Evolutionary conservation across 2,329 filamentous ascomycete species (phyloP), one percentile per base, ranked within the genome.

Genomic region (Claviceps pazoutovae): DNA sequence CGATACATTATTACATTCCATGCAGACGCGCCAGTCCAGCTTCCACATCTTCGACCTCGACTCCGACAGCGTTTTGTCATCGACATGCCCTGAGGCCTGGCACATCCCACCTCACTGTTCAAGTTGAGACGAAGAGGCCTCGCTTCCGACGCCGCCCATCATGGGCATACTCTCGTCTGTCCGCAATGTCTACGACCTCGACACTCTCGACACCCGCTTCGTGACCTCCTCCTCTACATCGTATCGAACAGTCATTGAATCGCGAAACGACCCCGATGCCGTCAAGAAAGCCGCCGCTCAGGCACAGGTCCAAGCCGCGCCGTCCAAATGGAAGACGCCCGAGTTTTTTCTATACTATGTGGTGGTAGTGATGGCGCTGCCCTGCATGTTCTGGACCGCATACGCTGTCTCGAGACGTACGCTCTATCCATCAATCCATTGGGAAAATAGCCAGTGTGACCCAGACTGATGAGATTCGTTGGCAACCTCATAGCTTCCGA

Each of bases 381-480:
- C 88, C 8, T 77, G 82, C 61, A 98, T 98, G 90, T 88, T 95
- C 69, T 95, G 88, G 73, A 75, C 84, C n/a, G 83, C 85, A 9
- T 86, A 89, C 58, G 80, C 87, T 68, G 88, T 95, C 46, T 98
- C 93, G 23, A 79, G 83, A 69, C 78, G 90, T 90, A 68, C 53
- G 75, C 72, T 43, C 5, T 45, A 16, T 39, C 8, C 8, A 17
- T 19, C n/a, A 41, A n/a, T 8, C 16, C 17, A 42, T 42, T 4
- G 8, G 9, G 17, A 6, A 9, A 19, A 19, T 19, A 14, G 39
- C 11, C 7, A n/a, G 19, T 2, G 17, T 19, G 17, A 14, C 34
- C 26, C 8, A 30, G 26, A 51, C 53, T 39, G 38, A 30, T 9
- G n/a, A 47, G 17, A 8, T 8, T 7, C 46, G 14, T 8, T 13